Conservation (phyloP, 1,284 basidiomycete species). For the Pseudozyma sp. region DNA sequence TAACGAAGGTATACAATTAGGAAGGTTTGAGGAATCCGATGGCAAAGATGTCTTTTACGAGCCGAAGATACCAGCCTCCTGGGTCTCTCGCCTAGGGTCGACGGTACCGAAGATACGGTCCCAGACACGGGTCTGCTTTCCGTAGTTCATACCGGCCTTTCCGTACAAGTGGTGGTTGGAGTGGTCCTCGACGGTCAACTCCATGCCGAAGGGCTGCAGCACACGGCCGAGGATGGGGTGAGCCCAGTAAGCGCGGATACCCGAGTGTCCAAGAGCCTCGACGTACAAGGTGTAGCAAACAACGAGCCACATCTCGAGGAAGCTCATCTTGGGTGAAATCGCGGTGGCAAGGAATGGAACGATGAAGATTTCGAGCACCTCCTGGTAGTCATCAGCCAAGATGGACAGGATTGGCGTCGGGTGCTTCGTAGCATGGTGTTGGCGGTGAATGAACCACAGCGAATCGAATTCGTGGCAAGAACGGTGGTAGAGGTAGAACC, state of each 20-base stretch:
- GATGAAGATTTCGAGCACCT: conserved; percentile 58
- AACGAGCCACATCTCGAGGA: conserved; percentile 56
- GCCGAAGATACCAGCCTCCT: conserved; percentile 40
- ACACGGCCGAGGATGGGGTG: conserved; percentile 33
- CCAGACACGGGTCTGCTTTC: conserved; percentile 67
- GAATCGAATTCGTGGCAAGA: conserved; percentile 54
- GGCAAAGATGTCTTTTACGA: background rate
- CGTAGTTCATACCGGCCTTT: conserved; percentile 60
- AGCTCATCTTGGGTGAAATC: conserved; percentile 58
- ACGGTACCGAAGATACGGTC: conserved; percentile 66
- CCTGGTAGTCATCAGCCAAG: conserved; percentile 62
- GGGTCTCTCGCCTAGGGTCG: conserved; percentile 59
- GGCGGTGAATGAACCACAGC: conserved; percentile 57
- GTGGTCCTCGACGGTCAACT: conserved; percentile 67
- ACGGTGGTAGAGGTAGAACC: conserved; percentile 65
- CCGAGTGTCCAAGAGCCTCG: conserved; percentile 59
- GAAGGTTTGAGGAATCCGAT: background rate
- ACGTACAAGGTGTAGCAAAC: conserved; percentile 59
- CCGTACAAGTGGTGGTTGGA: conserved; percentile 68
- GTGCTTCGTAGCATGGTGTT: conserved; percentile 63
- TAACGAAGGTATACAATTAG: conserved; percentile 9
- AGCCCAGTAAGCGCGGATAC: conserved; percentile 59
- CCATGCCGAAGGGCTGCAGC: conserved; percentile 59
- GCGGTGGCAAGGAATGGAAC: conserved; percentile 56
- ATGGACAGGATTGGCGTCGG: conserved; percentile 60